Evolutionary conservation across 2,329 filamentous ascomycete species (phyloP), one percentile per base, ranked within the genome.

Genomic region (Apiospora kogelbergensis): DNA sequence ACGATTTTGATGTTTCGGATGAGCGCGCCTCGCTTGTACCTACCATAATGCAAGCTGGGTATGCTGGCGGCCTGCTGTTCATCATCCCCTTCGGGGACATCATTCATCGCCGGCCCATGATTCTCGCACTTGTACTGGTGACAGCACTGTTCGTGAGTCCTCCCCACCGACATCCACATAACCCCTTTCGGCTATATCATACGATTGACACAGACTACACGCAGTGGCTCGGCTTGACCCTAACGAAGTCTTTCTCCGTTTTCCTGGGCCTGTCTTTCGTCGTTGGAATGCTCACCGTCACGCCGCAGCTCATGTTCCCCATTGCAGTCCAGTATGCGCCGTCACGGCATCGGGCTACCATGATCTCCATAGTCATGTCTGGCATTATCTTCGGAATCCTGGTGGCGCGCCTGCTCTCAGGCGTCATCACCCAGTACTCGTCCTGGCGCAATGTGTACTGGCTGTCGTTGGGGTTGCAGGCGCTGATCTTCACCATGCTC

Each of bases 271-370:
- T 94, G 26, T 92, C 90, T 10, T 94, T 91, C 80, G 81, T 94
- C 67, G 88, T 87, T 13, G 89, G 90, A 37, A 81, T 91, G 24
- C 91, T 90, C 1, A 95, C 92, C 0, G 92, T 94, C 4, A 95
- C 92, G 3, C 92, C 91, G n/a, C 89, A 91, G 78, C 80, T 91
- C 65, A 93, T 95, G 91, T 88, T 95, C 15, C 92, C 92, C 0
- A 83, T 95, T 0, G 92, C 94, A 0, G 91, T 91, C 6, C 92
- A 94, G 74, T 88, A 94, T n/a, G 91, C 92, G 0, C 91, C 92
- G 0, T 83, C 88, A 0, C 81, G 89, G 63, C 86, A 89, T 22
- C 88, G 91, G 11, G 91, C 91, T 1, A 86, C 89, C 41, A 87
- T 90, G 1, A 82, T 94, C 6, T 89, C 90, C 17, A 89, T 95